Percentiles rank a stretch among this genome's conserved stretches.
Evolutionary conservation across 2,329 filamentous ascomycete genomes (phyloP).

Genomic region (Fusarium aywerte): DNA sequence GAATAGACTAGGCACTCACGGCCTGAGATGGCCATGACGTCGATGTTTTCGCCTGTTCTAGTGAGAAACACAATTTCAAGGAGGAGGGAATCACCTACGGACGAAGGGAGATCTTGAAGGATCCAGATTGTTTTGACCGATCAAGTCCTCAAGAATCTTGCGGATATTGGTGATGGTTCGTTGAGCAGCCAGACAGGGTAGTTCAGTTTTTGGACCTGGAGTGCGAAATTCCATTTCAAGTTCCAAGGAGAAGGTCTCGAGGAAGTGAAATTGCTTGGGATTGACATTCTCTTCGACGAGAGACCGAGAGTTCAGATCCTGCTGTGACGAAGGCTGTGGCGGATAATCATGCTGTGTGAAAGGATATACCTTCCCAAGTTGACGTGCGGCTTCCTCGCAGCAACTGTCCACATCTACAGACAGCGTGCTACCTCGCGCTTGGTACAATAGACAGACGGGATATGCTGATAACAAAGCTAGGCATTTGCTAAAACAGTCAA

Average conservation of each 20-base stretch:
- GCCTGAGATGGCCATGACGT: background rate
- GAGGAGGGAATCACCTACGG: background rate
- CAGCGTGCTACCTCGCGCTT: background rate
- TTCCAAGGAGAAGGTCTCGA: background rate
- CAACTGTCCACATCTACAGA: background rate
- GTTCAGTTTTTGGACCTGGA: background rate
- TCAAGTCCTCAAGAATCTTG: background rate
- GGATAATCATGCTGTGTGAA: too few relatives aligned
- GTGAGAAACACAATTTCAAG: background rate
- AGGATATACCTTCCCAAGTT: background rate
- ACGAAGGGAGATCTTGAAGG: background rate
- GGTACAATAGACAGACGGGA: background rate
- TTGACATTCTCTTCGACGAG: background rate
- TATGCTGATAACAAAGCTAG: background rate
- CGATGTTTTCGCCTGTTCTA: background rate
- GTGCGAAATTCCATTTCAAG: background rate
- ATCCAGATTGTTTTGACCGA: background rate
- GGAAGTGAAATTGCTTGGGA: background rate
- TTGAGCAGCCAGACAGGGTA: background rate
- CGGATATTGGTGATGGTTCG: background rate
- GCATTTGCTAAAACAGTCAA: background rate
- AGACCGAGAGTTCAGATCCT: too few relatives aligned
- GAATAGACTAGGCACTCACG: background rate
- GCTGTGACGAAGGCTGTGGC: too few relatives aligned
- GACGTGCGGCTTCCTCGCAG: background rate